Evolutionary conservation across 345 rosid genomes (phyloP), one percentile per base, ranked within the genome.

Genomic region (Ceriops tagal): DNA sequence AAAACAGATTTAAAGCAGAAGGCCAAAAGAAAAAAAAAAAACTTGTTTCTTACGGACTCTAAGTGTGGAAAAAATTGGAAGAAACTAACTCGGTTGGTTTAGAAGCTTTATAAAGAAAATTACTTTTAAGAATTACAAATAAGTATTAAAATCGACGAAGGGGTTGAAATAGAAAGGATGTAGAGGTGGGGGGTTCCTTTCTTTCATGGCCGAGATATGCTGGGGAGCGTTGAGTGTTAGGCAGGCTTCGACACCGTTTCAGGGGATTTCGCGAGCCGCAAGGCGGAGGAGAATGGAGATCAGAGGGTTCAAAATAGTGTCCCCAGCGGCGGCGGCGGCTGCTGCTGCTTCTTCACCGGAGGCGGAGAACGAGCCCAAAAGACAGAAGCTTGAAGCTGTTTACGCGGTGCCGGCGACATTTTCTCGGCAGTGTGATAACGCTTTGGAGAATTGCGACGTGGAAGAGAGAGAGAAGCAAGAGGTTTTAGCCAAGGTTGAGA

Each of bases 201-300:
- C 13, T 21, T 68, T 46, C 56, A 85, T 86, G 97, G 87, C 87
- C 43, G 93, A 85, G 73, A 83, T 88, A 30, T 89, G 83, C 67
- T 78, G 81, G 46, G 92, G 85, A 7, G 80, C 83, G 53, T 82
- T 77, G 46, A 84, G 75, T 66, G 88, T 80, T 24, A 72, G 71
- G 24, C 78, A 82, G 49, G 58, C 76, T 5, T 19, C 81, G 7
- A 20, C 70, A 66, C 57, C 64, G 67, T 70, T 80, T 55, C 73
- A 79, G 66, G 47, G 79, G 19, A 79, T 77, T 58, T 68, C 88
- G 1, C 81, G 84, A 52, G 85, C 78, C 0, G 83, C 86, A 5
- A 81, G 96, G 77, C 82, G 91, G 60, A 73, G 91, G 68, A 79
- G 91, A 67, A 87, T 88, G 85, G 92, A 89, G 72, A 79, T 84